Evolutionary conservation across 1,284 basidiomycete species (phyloP), one percentile per base, ranked within the genome.

Genomic region (Pisolithus thermaeus): DNA sequence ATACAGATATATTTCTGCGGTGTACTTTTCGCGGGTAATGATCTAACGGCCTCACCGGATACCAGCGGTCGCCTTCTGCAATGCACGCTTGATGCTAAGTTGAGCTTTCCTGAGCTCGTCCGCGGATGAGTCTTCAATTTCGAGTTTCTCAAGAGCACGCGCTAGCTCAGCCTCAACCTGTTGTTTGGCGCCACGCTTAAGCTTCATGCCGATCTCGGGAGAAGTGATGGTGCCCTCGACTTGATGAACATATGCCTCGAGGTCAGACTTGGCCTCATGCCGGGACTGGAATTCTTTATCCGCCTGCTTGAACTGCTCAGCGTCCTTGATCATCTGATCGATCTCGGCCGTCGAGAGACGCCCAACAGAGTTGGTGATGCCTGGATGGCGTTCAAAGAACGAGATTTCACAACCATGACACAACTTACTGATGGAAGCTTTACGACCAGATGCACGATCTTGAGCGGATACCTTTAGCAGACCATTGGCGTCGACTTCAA

Each of bases 261-360:
- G 85, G 72, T 96, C 93, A 52, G 92, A 90, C 76, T 95, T 96
- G 61, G 95, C 92, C 73, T 97, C 93, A 70, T 97, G 94, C 61
- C 89, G 89, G 55, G 93, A 87, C 61, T 92, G 89, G 81, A 94
- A 96, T 70, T 97, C 94, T 77, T 92, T 93, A 84, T 97, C 95
- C 51, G 91, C 91, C 70, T 87, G 84, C 80, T 93, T 94, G 85
- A 84, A 97, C 70, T 92, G 87, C 73, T 97, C 93, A 54, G 94
- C 94, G 67, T 97, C 92, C 78, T 93, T 92, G 80, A 97, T 94
- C 95, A 97, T 97, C 74, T 95, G 90, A 65, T 94, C 91, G 60
- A 97, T 97, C 81, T 97, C 94, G 59, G 84, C 89, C 46, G 87
- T 83, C 42, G 93, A 96, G 61, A 97, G 83, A 75, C 94, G 92